Base-by-base conservation (phyloP, 1,284 basidiomycete genomes). In the Phylloporus sp. region DNA sequence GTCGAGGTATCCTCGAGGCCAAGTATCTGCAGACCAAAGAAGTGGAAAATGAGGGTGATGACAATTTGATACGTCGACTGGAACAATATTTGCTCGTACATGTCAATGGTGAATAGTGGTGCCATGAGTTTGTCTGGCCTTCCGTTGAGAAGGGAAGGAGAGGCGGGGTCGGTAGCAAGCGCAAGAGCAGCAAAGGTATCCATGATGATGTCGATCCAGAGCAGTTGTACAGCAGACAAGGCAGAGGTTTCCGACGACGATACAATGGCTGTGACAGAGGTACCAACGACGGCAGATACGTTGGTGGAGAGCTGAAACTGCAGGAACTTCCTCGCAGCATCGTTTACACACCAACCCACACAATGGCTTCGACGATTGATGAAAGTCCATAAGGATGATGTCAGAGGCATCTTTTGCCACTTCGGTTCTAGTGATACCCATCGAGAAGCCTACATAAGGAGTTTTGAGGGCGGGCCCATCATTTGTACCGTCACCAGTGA, bases 371-470 rank as follows among this genome's bases (percentile, higher is more conserved):
- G 72, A 98, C 95, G 78, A 99, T 97, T 23, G 94, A 96, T 14
- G 94, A 86, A 80, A 99, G 78, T 96, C 94, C 96, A 99, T 98
- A 60, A 99, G 89, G 74, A 99, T 97, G 77, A 99, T 98, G 78
- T 99, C 98, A 14, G 96, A 98, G 3, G 98, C 98, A 81, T 99
- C 97, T 83, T 99, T 99, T 63, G 98, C 98, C 29, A 99, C 96
- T 79, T 99, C 98, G 3, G 98, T 99, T 49, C 98, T 98, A 53
- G 97, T 92, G 73, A 99, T 96, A 78, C 98, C 98, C 98, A 99
- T 99, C 20, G 95, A 95, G 83, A 97, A 98, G 53, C 96, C 96
- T 57, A 98, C 95, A 73, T 97, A 87, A 41, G 96, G 95, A 5
- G 94, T 94, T 85, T 98, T 99, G 74, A 99, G 89, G 15, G 97